phyloP scores from a whole-genome alignment of 225 moss, liverwort and hornwort species.

The Asterella californica region DNA sequence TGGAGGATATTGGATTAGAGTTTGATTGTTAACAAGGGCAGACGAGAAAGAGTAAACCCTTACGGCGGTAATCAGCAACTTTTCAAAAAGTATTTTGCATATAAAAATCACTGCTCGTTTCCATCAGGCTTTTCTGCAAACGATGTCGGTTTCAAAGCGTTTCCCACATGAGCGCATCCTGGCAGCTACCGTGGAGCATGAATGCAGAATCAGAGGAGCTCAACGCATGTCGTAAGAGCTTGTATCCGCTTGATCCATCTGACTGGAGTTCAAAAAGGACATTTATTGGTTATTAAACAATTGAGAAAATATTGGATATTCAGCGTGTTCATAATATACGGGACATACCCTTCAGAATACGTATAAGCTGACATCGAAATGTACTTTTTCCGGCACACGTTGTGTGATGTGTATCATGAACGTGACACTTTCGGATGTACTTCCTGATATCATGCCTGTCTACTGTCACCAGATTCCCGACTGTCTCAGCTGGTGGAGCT shows the following conservation, averaged over 20 bases:
- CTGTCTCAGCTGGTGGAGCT: slow-evolving; percentile 90
- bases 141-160: slow-evolving; percentile 78
- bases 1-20: too few relatives aligned
- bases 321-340: background rate
- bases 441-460: background rate
- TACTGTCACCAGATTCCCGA: slow-evolving; percentile 72
- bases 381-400: background rate
- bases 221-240: slow-evolving; percentile 90
- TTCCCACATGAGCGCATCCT: slow-evolving; percentile 78
- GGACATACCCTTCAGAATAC: background rate
- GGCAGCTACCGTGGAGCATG: slow-evolving; percentile 92
- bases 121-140: slow-evolving; percentile 69
- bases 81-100: background rate
- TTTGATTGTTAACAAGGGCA: too few relatives aligned
- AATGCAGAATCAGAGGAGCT: slow-evolving; percentile 95
- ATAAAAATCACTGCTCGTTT: background rate
- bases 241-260: background rate
- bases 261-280: background rate
- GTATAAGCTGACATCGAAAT: background rate
- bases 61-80: too few relatives aligned
- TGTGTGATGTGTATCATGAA: background rate
- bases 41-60: too few relatives aligned
- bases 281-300: background rate
- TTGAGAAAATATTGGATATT: background rate
- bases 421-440: background rate